Conservation (phyloP, 2,329 filamentous ascomycete genomes). For the Didymella pomorum region DNA sequence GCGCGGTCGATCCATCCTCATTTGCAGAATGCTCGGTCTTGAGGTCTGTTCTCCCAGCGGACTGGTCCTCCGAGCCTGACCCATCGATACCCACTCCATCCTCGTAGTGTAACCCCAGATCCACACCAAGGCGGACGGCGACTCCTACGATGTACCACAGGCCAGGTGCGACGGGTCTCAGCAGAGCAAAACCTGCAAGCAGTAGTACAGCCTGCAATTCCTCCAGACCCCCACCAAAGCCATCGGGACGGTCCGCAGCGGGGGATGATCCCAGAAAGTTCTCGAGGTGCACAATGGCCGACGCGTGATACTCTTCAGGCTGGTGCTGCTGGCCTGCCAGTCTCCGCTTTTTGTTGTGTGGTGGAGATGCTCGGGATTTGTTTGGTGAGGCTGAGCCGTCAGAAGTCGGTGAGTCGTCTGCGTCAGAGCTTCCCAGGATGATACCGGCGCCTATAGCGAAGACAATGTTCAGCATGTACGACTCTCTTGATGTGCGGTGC, state of each 20-base stretch:
- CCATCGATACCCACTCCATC: conserved; percentile 75
- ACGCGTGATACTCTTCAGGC: conserved; percentile 95
- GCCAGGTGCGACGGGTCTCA: conserved; percentile 90
- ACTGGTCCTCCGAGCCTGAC: conserved; percentile 44
- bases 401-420: conserved; percentile 43
- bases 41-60: conserved; percentile 17
- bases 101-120: conserved; percentile 91
- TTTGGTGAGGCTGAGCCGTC: conserved; percentile 40
- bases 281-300: conserved; percentile 90
- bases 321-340: conserved; percentile 69
- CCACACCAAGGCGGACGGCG: conserved; percentile 86
- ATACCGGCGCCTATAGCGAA: conserved; percentile 96
- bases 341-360: conserved; percentile 49
- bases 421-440: conserved; percentile 70
- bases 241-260: conserved; percentile 62
- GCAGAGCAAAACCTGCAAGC: conserved; percentile 87
- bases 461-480: conserved; percentile 97
- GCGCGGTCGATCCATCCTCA: conserved; percentile 21
- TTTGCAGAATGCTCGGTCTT: conserved; percentile 46
- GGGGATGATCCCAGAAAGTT: conserved; percentile 76
- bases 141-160: conserved; percentile 98
- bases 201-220: conserved; percentile 93
- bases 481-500: conserved; percentile 75
- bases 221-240: conserved; percentile 87
- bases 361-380: conserved; percentile 42